Evolutionary conservation across 805 yeast genomes (phyloP).

Genomic region (Myxozyma neotropica): DNA sequence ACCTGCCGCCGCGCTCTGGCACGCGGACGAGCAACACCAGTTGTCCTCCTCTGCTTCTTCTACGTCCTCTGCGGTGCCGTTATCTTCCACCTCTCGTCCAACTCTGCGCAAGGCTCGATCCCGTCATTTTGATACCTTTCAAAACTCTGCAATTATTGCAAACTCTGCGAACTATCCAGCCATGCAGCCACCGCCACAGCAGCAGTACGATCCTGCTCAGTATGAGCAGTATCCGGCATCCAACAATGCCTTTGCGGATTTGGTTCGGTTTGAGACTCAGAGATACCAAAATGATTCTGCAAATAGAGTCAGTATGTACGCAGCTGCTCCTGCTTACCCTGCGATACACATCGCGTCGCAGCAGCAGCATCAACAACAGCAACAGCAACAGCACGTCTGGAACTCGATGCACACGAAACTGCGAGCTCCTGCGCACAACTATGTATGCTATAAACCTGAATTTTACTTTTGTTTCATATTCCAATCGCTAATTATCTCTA

Average conservation of each 20-base stretch:
- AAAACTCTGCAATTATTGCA: constrained; percentile 11
- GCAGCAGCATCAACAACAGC: constrained; percentile 10
- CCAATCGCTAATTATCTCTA: background rate
- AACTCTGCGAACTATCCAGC: constrained; percentile 4
- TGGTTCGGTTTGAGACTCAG: constrained; percentile 10
- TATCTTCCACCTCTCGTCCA: background rate
- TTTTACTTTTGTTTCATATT: background rate
- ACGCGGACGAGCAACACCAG: constrained; percentile 5
- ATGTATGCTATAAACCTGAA: background rate
- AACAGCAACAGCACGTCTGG: constrained; percentile 13
- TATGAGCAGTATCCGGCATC: constrained; percentile 14
- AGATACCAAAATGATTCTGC: constrained; percentile 5
- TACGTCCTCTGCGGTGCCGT: background rate
- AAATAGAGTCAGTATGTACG: constrained; percentile 13
- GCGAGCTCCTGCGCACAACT: constrained; percentile 1
- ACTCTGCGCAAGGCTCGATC: constrained; percentile 28
- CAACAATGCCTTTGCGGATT: constrained; percentile 8
- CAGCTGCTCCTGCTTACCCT: constrained; percentile 6
- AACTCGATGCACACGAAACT: constrained; percentile 10
- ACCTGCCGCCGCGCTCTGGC: constrained; percentile 11
- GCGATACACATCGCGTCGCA: background rate
- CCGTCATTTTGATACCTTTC: constrained; percentile 33
- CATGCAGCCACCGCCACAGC: constrained; percentile 1
- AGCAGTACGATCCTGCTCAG: background rate
- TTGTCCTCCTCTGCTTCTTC: constrained; percentile 7